phyloP scores from a whole-genome alignment of 2,329 filamentous ascomycete genomes.

The Camillea tinctor region DNA sequence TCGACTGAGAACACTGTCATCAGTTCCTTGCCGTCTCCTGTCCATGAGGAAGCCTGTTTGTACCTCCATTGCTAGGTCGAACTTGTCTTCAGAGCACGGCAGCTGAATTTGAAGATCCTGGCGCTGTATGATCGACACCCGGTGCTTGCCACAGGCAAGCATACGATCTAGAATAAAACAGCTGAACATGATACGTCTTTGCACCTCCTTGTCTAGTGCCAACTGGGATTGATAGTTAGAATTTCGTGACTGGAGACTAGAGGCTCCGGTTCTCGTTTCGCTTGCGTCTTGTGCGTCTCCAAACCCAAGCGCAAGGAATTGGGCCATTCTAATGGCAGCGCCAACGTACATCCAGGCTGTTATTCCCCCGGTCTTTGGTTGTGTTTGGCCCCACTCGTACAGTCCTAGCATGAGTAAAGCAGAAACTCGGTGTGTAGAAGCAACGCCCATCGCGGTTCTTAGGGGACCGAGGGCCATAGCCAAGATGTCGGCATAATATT shows the following conservation, averaged over 20 bases:
- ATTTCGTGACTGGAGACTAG: constrained; percentile 19
- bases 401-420: constrained; percentile 69
- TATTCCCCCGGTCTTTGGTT: constrained; percentile 47
- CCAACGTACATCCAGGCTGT: constrained; percentile 67
- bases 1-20: constrained; percentile 50
- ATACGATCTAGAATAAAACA: constrained; percentile 72
- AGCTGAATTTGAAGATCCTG: constrained; percentile 64
- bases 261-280: constrained; percentile 22
- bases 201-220: constrained; percentile 61
- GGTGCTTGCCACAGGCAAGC: constrained; percentile 62
- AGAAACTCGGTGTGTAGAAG: constrained; percentile 63
- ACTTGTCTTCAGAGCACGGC: constrained; percentile 65
- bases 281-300: constrained; percentile 40
- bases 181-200: constrained; percentile 70
- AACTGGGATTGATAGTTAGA: constrained; percentile 27
- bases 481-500: constrained; percentile 63
- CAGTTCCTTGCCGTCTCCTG: constrained; percentile 28
- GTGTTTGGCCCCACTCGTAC: constrained; percentile 68
- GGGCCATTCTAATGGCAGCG: constrained; percentile 62
- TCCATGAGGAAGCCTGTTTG: constrained; percentile 47
- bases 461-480: constrained; percentile 48
- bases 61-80: constrained; percentile 60
- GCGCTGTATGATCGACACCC: constrained; percentile 57
- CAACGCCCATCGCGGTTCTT: constrained; percentile 46
- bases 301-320: constrained; percentile 59